phyloP scores from a whole-genome alignment of 345 rosid species.

The Populus pruinosa region DNA sequence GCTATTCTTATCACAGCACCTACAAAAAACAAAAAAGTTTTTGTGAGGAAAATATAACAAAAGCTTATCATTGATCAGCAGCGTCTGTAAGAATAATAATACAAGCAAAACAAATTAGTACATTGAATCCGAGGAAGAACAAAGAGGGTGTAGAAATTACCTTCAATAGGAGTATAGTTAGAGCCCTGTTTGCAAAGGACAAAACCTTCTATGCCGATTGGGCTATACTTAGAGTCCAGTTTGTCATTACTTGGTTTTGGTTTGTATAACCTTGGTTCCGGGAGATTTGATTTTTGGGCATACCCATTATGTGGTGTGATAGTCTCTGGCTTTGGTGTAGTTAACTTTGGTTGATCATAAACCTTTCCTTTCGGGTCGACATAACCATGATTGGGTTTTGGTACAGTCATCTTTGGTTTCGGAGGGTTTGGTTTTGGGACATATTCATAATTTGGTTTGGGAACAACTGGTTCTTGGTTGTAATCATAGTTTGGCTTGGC shows the following conservation, averaged over 20 bases:
- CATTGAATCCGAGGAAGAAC: not conserved
- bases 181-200: constrained; percentile 14
- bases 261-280: not conserved
- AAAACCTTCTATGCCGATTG: constrained; percentile 5
- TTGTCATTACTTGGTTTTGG: not conserved
- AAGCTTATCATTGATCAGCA: no score
- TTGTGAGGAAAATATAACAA: not conserved
- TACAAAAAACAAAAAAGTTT: not conserved
- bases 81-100: no score
- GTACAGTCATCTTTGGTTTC: not conserved
- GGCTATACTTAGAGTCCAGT: not conserved
- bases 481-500: not conserved
- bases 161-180: constrained; percentile 8
- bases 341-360: not conserved
- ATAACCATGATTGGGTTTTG: not conserved
- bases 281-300: not conserved
- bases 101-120: not conserved
- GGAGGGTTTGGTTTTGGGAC: not conserved
- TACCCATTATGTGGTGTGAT: not conserved
- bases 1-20: constrained; percentile 22
- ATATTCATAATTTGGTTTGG: no score
- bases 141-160: not conserved
- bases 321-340: not conserved
- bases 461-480: no score
- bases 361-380: not conserved